A percentile compares a stretch with the other conserved stretches of the same genome.
These are phyloP conservation scores for Salix viminalis DNA, from an alignment of 345 rosid species.

Conservation along the genomic window DNA sequence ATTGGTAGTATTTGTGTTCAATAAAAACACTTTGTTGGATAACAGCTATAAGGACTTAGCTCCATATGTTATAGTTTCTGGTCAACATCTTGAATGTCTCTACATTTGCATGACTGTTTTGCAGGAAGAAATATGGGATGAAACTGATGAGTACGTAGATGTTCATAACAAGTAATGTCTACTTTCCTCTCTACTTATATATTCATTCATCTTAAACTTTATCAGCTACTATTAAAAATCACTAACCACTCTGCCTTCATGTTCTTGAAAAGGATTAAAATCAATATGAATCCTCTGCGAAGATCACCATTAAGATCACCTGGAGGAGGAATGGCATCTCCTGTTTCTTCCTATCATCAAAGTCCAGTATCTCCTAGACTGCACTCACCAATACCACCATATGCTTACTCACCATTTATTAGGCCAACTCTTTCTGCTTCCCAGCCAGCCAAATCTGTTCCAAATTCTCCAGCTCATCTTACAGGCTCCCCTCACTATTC, in stretches of 20 bases:
- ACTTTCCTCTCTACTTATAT: background rate
- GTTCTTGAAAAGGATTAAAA: slow-evolving; percentile 37
- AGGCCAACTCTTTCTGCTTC: slow-evolving; percentile 48
- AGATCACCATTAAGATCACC: slow-evolving; percentile 43
- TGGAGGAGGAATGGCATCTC: slow-evolving; percentile 12
- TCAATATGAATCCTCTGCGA: slow-evolving; percentile 40
- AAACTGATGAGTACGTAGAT: slow-evolving; percentile 62
- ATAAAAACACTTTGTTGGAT: too few species aligned
- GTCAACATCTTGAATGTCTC: background rate
- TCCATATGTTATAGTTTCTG: too few species aligned
- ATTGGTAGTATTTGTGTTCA: too few species aligned
- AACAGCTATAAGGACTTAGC: too few species aligned
- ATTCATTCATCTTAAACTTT: background rate
- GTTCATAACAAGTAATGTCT: slow-evolving; percentile 47
- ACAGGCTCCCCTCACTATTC: slow-evolving; percentile 16
- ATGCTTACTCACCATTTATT: slow-evolving; percentile 42
- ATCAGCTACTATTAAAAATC: background rate
- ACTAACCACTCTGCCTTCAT: background rate
- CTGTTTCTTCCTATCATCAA: slow-evolving; percentile 34
- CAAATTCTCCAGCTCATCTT: slow-evolving; percentile 23
- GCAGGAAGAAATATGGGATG: slow-evolving; percentile 77
- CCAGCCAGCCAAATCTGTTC: slow-evolving; percentile 30
- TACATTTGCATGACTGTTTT: background rate
- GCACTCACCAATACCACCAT: slow-evolving; percentile 51
- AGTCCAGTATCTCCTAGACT: slow-evolving; percentile 43